Evolutionary conservation across 352 stramenopile species (phyloP).

Genomic region (Pythium phragmitis): DNA sequence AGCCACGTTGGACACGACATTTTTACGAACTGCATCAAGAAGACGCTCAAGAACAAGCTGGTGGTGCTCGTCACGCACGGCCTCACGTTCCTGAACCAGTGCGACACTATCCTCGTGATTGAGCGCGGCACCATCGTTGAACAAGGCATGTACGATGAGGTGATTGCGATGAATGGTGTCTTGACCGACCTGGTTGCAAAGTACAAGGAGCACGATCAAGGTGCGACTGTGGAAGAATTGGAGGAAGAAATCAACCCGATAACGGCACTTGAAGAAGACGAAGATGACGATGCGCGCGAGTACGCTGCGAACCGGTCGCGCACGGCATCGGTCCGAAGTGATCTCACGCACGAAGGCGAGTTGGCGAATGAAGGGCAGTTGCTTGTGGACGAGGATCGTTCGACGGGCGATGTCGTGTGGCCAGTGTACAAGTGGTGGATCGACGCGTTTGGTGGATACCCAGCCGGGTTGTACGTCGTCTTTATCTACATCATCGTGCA

Average conservation of each 20-base stretch:
- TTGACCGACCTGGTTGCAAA: slow-evolving; percentile 65
- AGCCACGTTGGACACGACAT: slow-evolving; percentile 95
- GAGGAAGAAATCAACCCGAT: slow-evolving; percentile 59
- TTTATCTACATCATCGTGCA: slow-evolving; percentile 54
- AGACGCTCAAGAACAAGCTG: slow-evolving; percentile 80
- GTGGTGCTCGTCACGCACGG: slow-evolving; percentile 93
- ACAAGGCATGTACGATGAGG: slow-evolving; percentile 52
- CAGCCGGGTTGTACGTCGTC: slow-evolving; percentile 47
- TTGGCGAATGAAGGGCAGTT: slow-evolving; percentile 33
- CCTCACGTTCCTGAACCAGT: slow-evolving; percentile 79
- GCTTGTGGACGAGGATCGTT: slow-evolving; percentile 74
- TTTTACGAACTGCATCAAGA: slow-evolving; percentile 93
- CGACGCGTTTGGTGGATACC: slow-evolving; percentile 57
- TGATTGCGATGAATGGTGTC: slow-evolving; percentile 54
- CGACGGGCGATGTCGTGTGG: slow-evolving; percentile 71
- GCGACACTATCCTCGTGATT: slow-evolving; percentile 58
- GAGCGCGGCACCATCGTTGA: slow-evolving; percentile 55
- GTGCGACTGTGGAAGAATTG: neutral
- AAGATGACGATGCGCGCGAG: slow-evolving; percentile 32
- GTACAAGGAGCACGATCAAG: slow-evolving; percentile 57
- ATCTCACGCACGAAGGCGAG: slow-evolving; percentile 39
- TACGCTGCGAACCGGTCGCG: slow-evolving; percentile 34
- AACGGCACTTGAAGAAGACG: slow-evolving; percentile 27
- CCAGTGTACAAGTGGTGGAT: slow-evolving; percentile 66
- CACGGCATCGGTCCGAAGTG: slow-evolving; percentile 52